Percentiles rank a stretch among this genome's conserved stretches.
phyloP scores from a whole-genome alignment of 176 grass and related monocot genomes.

The Otatea glauca region DNA sequence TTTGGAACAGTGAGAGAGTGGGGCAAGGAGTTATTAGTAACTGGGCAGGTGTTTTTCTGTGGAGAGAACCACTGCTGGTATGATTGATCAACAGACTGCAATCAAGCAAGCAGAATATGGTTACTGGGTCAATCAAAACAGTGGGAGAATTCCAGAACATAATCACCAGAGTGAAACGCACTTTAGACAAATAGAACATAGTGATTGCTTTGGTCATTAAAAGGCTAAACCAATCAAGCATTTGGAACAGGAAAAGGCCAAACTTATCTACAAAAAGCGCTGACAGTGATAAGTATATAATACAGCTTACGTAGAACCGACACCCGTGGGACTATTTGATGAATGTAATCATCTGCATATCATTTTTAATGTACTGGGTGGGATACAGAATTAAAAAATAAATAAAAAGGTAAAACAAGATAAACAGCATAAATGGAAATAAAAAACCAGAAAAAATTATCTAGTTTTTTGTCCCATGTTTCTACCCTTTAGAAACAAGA shows the following conservation, averaged over 20 bases:
- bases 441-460: not conserved
- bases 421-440: constrained; percentile 14
- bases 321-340: not conserved
- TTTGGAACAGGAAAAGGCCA: constrained; percentile 7
- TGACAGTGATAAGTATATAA: not conserved
- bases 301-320: not conserved
- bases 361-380: not conserved
- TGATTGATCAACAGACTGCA: constrained; percentile 43
- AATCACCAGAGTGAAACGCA: not conserved
- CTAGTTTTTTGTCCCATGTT: constrained; percentile 13
- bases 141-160: constrained; percentile 19
- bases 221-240: not conserved
- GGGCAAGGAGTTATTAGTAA: constrained; percentile 28
- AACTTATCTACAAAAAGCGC: not conserved
- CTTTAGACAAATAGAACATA: not conserved
- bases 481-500: constrained; percentile 30
- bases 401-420: constrained; percentile 8
- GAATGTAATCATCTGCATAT: not conserved
- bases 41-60: constrained; percentile 13
- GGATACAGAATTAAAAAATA: not conserved
- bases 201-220: not conserved
- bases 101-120: constrained; percentile 29
- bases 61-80: constrained; percentile 12
- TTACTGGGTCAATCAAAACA: constrained; percentile 22
- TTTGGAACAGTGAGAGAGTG: constrained; percentile 42